Evolutionary conservation across 441 rosid genomes (phyloP).

Genomic region (Theobroma grandiflorum): DNA sequence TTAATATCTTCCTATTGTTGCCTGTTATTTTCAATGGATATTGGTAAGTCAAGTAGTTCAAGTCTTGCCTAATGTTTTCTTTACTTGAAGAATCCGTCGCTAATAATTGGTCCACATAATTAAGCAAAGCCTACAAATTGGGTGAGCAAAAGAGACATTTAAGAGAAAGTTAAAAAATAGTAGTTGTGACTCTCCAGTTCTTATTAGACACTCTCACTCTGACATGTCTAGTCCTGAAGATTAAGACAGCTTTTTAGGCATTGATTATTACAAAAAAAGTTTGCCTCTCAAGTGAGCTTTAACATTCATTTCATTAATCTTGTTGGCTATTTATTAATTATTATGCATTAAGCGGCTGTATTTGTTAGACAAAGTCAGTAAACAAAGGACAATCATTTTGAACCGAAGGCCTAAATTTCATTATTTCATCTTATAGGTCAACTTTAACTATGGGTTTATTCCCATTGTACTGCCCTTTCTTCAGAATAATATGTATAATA

Average conservation of each 20-base stretch:
- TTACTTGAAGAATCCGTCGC: background rate
- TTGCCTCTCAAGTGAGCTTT: background rate
- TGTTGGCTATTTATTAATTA: no score
- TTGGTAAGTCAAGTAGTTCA: no score
- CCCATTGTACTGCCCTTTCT: background rate
- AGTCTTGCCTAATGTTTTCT: no score
- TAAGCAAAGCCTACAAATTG: background rate
- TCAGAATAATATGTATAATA: no score
- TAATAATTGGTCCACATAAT: slow-evolving; percentile 5
- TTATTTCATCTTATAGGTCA: background rate
- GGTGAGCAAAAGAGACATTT: background rate
- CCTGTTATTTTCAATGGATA: no score
- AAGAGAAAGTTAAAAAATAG: no score
- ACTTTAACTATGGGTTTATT: background rate
- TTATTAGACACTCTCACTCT: background rate
- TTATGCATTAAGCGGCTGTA: no score
- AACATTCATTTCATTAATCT: background rate
- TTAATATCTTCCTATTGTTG: no score
- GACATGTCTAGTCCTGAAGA: background rate
- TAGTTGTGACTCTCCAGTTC: background rate
- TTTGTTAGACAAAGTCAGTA: background rate
- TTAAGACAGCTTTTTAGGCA: background rate
- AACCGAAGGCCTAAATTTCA: background rate
- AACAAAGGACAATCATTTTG: background rate
- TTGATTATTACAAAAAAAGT: background rate